phyloP scores from a whole-genome alignment of 2,329 filamentous ascomycete genomes.

The Aspergillus thermomutatus region DNA sequence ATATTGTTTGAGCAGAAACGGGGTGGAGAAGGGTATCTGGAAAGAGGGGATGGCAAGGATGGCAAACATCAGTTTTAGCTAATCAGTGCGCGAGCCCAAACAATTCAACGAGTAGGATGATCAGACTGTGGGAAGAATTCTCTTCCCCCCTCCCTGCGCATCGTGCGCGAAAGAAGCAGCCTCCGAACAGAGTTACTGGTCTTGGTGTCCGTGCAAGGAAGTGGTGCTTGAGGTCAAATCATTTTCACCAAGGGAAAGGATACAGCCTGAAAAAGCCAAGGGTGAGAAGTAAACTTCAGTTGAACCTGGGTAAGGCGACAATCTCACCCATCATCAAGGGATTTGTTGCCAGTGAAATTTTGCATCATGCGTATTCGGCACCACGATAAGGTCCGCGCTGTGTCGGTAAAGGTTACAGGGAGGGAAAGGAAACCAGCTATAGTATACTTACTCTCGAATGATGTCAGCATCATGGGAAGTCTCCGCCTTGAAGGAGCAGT shows the following conservation, averaged over 20 bases:
- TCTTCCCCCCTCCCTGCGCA: slow-evolving; percentile 25
- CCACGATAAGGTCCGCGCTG: slow-evolving; percentile 39
- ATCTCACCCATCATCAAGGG: slow-evolving; percentile 60
- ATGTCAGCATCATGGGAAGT: slow-evolving; percentile 91
- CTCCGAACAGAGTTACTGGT: slow-evolving; percentile 30
- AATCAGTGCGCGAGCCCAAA: slow-evolving; percentile 37
- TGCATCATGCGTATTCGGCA: slow-evolving; percentile 33
- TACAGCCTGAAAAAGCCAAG: slow-evolving; percentile 51
- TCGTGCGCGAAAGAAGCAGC: slow-evolving; percentile 32
- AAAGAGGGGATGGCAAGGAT: slow-evolving; percentile 45
- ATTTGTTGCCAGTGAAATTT: slow-evolving; percentile 38
- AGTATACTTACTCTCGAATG: slow-evolving; percentile 98
- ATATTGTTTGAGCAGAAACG: slow-evolving; percentile 17
- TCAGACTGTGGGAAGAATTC: slow-evolving; percentile 25
- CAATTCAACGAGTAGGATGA: slow-evolving; percentile 37
- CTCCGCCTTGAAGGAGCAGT: slow-evolving; percentile 96
- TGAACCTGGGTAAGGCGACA: slow-evolving; percentile 52
- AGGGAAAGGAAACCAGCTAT: slow-evolving; percentile 63
- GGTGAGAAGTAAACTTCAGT: slow-evolving; percentile 50
- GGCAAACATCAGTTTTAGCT: slow-evolving; percentile 42
- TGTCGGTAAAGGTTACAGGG: slow-evolving; percentile 50
- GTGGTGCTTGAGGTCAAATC: slow-evolving; percentile 24
- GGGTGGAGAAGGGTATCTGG: slow-evolving; percentile 28
- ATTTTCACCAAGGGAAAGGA: slow-evolving; percentile 38
- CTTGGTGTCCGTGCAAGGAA: slow-evolving; percentile 27